These are phyloP conservation scores for Paramyrothecium sp. DNA, from an alignment of 2,329 filamentous ascomycete species.

Conservation along the genomic window DNA sequence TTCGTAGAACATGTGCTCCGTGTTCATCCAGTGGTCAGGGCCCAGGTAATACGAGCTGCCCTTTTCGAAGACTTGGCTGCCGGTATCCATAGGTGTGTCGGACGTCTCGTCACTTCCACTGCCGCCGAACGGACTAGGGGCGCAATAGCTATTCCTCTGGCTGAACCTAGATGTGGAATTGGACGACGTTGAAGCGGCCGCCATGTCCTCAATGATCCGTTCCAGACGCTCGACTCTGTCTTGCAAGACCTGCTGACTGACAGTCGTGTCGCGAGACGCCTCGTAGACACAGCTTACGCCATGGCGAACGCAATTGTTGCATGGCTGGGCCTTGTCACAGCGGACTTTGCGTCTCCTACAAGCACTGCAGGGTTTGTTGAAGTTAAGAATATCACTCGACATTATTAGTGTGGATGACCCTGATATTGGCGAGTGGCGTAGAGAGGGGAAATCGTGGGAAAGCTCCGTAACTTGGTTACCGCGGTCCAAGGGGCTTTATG, in stretches of 20 bases:
- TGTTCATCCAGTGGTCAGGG: constrained; percentile 11
- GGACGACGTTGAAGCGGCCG: constrained; percentile 7
- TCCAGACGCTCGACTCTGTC: constrained; percentile 14
- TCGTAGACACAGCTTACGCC: constrained; percentile 14
- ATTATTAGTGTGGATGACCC: not conserved
- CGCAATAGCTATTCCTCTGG: constrained; percentile 8
- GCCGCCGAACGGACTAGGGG: constrained; percentile 12
- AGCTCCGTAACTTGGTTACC: too few species aligned
- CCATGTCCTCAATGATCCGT: constrained; percentile 13
- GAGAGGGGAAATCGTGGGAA: too few species aligned
- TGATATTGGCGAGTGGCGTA: too few species aligned
- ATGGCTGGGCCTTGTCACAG: constrained; percentile 15
- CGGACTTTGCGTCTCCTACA: constrained; percentile 15
- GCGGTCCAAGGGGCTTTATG: not conserved
- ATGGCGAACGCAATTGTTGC: constrained; percentile 15
- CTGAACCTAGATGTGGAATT: constrained; percentile 3
- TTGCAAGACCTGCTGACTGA: constrained; percentile 14
- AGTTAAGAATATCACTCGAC: constrained; percentile 16
- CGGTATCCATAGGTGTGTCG: constrained; percentile 9
- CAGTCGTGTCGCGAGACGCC: constrained; percentile 12
- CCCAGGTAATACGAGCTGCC: constrained; percentile 10
- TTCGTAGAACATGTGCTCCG: constrained; percentile 9
- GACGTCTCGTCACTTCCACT: constrained; percentile 10
- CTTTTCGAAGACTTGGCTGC: constrained; percentile 7
- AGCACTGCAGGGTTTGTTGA: constrained; percentile 17